phyloP scores from a whole-genome alignment of 2,329 filamentous ascomycete species.

The Claviceps capensis region DNA sequence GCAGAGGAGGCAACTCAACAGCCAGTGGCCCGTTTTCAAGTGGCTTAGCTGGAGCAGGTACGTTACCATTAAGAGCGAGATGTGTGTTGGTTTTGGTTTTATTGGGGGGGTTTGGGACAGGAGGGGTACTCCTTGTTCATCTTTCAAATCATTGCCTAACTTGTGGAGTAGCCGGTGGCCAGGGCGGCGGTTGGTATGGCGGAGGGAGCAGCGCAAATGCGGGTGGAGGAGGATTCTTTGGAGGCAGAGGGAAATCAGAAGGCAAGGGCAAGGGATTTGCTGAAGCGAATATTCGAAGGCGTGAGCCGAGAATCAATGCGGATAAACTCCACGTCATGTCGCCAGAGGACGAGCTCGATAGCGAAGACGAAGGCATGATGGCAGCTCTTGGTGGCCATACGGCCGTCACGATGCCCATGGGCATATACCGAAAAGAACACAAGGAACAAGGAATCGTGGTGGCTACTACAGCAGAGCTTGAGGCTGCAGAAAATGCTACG shows the following conservation, averaged over 20 bases:
- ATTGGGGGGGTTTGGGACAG: neutral
- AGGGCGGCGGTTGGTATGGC: conserved; percentile 17
- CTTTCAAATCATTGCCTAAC: neutral
- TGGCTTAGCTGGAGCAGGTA: conserved; percentile 14
- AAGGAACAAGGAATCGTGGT: conserved; percentile 40
- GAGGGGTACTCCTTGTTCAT: neutral
- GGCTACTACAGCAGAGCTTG: conserved; percentile 42
- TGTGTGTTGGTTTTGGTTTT: neutral
- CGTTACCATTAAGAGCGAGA: neutral
- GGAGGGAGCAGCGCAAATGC: conserved; percentile 16
- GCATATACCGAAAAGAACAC: conserved; percentile 40
- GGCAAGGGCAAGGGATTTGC: conserved; percentile 26
- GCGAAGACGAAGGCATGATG: conserved; percentile 30
- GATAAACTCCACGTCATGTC: conserved; percentile 36
- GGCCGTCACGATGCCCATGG: conserved; percentile 35
- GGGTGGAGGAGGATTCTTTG: conserved; percentile 13
- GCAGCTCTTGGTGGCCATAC: conserved; percentile 18
- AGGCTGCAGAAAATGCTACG: conserved; percentile 35
- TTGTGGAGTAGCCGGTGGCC: conserved; percentile 8
- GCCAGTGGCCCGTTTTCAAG: conserved; percentile 28
- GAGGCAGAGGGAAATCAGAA: conserved; percentile 17
- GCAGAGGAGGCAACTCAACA: conserved; percentile 20
- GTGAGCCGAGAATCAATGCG: conserved; percentile 40
- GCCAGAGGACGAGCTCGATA: conserved; percentile 30
- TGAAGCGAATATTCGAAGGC: conserved; percentile 17